phyloP scores from a whole-genome alignment of 2,329 filamentous ascomycete genomes.

The Scortechinia acanthostroma region DNA sequence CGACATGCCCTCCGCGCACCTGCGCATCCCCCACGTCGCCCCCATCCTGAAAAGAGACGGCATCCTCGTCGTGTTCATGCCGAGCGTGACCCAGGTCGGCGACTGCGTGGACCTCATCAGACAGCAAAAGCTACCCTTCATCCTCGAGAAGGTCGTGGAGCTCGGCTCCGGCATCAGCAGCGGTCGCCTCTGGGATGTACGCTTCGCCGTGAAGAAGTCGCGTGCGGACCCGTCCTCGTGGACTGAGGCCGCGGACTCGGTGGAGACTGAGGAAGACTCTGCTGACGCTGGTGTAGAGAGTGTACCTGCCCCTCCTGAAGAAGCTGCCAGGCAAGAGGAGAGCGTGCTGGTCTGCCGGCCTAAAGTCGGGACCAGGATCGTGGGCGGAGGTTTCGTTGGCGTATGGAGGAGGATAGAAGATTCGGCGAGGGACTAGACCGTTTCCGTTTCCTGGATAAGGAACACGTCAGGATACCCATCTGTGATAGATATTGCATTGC shows the following conservation, averaged over 20 bases:
- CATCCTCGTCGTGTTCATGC: slow-evolving; percentile 55
- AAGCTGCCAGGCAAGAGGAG: background rate
- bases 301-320: no score
- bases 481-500: no score
- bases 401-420: background rate
- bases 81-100: slow-evolving; percentile 63
- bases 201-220: slow-evolving; percentile 1
- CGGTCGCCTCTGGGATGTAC: background rate
- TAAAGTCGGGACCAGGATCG: background rate
- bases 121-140: background rate
- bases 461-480: no score
- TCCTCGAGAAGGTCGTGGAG: background rate
- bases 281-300: background rate
- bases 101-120: slow-evolving; percentile 44
- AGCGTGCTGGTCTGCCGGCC: background rate
- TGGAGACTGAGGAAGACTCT: background rate
- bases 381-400: background rate
- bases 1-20: slow-evolving; percentile 52
- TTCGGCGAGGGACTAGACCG: background rate
- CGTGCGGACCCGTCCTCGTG: background rate
- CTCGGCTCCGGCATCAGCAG: background rate
- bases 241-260: background rate
- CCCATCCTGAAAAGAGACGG: slow-evolving; percentile 48
- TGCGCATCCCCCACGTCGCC: slow-evolving; percentile 31
- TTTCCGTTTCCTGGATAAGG: no score